Evolutionary conservation across 805 yeast species (phyloP).

Genomic region (Maudiozyma bulderi): DNA sequence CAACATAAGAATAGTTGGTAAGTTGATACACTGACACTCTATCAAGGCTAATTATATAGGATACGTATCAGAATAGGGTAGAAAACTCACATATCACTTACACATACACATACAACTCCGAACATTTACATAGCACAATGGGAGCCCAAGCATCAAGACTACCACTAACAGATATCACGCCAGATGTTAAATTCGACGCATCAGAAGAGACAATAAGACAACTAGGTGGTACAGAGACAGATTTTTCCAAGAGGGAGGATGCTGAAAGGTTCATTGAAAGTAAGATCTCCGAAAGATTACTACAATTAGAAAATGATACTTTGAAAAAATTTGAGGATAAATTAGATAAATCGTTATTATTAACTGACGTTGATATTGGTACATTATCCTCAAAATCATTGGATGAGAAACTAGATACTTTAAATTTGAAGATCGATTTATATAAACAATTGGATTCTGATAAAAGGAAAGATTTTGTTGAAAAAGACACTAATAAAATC

Average conservation of each 20-base stretch:
- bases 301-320: constrained; percentile 44
- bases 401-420: constrained; percentile 35
- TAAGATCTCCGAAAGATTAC: constrained; percentile 49
- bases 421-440: constrained; percentile 30
- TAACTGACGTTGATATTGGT: constrained; percentile 25
- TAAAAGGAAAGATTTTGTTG: constrained; percentile 8
- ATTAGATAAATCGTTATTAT: constrained; percentile 33
- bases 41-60: not conserved
- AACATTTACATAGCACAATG: constrained; percentile 30
- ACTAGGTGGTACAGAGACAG: constrained; percentile 55
- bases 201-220: constrained; percentile 54
- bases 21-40: not conserved
- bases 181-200: constrained; percentile 50
- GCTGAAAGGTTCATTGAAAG: constrained; percentile 59
- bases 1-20: no score
- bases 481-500: constrained; percentile 34
- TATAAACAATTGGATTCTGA: constrained; percentile 29
- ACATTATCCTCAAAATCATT: constrained; percentile 27
- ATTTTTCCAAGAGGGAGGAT: constrained; percentile 61
- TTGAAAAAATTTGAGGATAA: constrained; percentile 42
- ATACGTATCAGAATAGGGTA: not conserved
- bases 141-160: constrained; percentile 54
- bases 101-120: not conserved
- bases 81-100: not conserved
- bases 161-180: constrained; percentile 26